Base-by-base conservation (phyloP, 78 protist genomes). In the Dictyostelium firmibasis region DNA sequence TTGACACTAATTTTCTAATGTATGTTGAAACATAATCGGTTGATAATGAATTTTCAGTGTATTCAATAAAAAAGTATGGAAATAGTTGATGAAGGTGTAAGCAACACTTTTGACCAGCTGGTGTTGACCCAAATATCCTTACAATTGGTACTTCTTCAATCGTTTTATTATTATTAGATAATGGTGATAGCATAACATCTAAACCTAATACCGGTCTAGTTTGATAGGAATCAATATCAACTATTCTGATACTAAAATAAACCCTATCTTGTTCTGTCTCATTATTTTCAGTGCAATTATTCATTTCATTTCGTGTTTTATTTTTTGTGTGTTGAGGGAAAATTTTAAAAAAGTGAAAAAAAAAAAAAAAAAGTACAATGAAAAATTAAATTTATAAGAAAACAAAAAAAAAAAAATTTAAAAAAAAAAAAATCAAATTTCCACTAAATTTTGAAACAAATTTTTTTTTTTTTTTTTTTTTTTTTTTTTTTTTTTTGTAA, bases 81-180 rank as follows among this genome's bases (percentile, higher is more conserved):
- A 96, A 96, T 29, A 91, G 87, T 14, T 62, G 60, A 79, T 98
- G 99, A 9, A 98, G 27, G 44, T 98, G 99, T 43, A 92, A 16
- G 69, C 98, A 96, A 14, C 77, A 36, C 41, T 91, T 94, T 47
- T 97, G 98, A 3, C 99, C 99, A 10, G 87, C 94, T 14, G 98
- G 97, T 20, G 98, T 97, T 9, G 96, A 23, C 1, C 99, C 99
- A 44, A 94, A 98, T 25, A 98, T 57, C 11, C 98, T 94, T 11
- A 96, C 64, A 47, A 98, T 96, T 1, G 99, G 99, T 53, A 96
- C 98, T 3, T 33, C 70, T 36, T 38, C 44, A 7, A n/a, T 57
- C 7, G 67, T 60, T 23, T n/a, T n/a, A 13, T 25, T 16, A 25
- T 11, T 23, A 35, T 62, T n/a, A 20, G 60, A 76, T 18, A 95